Conservation (phyloP, 2,329 filamentous ascomycete genomes). For the Cladophialophora carrionii region DNA sequence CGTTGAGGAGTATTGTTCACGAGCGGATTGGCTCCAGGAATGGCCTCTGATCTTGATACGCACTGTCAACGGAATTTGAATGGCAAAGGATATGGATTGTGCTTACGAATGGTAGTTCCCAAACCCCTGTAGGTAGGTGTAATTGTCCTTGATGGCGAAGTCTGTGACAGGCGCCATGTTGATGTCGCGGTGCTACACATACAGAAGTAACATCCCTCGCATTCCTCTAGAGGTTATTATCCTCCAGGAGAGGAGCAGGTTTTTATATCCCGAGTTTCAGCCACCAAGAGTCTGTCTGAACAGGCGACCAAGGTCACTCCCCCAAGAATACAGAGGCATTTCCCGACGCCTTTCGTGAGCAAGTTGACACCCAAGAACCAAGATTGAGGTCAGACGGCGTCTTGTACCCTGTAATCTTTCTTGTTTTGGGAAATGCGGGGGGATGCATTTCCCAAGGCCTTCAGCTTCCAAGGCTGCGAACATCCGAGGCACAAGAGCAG, state of each 20-base stretch:
- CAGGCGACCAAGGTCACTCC: not conserved
- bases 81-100: not conserved
- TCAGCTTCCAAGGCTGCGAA: conserved; percentile 1
- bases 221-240: not conserved
- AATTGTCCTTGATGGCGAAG: conserved; percentile 29
- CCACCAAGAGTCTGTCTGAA: not conserved
- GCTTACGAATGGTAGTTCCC: conserved; percentile 32
- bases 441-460: not conserved
- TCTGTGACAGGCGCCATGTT: conserved; percentile 20
- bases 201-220: no score
- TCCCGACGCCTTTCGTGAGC: not conserved
- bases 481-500: conserved; percentile 3
- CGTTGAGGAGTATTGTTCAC: conserved; percentile 47
- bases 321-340: not conserved
- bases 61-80: not conserved
- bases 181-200: no score
- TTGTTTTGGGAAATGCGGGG: conserved; percentile 1
- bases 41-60: conserved; percentile 40
- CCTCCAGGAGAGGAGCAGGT: not conserved
- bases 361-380: not conserved
- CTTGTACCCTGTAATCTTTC: not conserved
- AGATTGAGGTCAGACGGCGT: not conserved
- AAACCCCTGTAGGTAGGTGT: conserved; percentile 31
- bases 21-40: conserved; percentile 46
- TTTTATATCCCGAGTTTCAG: not conserved